Evolutionary conservation across 2,329 filamentous ascomycete species (phyloP), one percentile per base, ranked within the genome.

Genomic region (Fusarium redolens): DNA sequence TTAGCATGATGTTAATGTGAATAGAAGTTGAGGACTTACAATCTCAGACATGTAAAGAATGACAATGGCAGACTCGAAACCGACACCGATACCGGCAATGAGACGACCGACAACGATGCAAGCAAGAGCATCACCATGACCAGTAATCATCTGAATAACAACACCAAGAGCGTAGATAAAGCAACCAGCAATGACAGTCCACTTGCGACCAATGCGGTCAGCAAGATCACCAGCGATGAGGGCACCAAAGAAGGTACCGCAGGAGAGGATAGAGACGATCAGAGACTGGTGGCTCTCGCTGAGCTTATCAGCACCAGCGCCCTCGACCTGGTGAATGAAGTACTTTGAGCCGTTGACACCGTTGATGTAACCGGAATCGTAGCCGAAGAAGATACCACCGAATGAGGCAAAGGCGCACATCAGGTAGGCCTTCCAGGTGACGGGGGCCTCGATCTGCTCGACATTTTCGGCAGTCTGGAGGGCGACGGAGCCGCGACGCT

Each of bases 221-320:
- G 93, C 89, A 70, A 95, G 80, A 80, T 94, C 92, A 86, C 93
- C 93, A 65, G 92, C 93, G 69, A 94, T 90, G 74, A 96, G 79
- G 63, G 93, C 91, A 80, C 93, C 91, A 69, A 94, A 92, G 87
- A 95, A 96, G 77, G 93, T 94, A 81, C 90, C 89, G 79, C 87
- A 89, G 40, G 93, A 95, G 61, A 96, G 89, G 75, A 96, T 94
- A 25, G 92, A 94, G 79, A 91, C 91, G 79, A 95, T 89, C 44
- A 90, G 85, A 11, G 88, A 89, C 65, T 82, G 82, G 79, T 89
- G 78, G 71, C 81, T 80, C 45, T 85, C 81, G 41, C 70, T 74
- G 37, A 90, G 77, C 12, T 67, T 68, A 0, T 68, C 75, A 35
- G 75, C 78, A 51, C 74, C 80, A 33, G 78, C 69, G 67, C 86